A percentile compares a stretch with the other conserved stretches of the same genome.
These are phyloP conservation scores for Ulota crispa DNA, from an alignment of 225 moss, liverwort and hornwort species.

Conservation along the genomic window DNA sequence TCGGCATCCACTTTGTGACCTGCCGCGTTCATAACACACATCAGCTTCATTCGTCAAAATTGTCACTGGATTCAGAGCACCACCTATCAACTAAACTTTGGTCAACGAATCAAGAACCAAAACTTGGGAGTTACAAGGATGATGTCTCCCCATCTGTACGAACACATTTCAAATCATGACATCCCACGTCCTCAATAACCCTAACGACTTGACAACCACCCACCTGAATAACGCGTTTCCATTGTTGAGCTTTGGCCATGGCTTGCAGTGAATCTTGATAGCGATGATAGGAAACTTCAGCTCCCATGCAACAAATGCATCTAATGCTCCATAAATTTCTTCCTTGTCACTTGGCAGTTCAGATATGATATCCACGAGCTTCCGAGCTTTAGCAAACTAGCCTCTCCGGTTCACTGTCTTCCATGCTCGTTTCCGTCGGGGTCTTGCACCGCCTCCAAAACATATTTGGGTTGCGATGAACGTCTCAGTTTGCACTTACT, in stretches of 20 bases:
- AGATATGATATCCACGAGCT: constrained; percentile 61
- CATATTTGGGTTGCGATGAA: constrained; percentile 52
- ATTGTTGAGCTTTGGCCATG: constrained; percentile 53
- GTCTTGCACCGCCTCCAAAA: constrained; percentile 85
- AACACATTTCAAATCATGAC: not conserved
- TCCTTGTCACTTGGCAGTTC: constrained; percentile 80
- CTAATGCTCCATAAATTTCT: constrained; percentile 84
- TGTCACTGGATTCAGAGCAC: not conserved
- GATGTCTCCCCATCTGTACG: not conserved
- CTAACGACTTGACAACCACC: not conserved
- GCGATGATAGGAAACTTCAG: constrained; percentile 89
- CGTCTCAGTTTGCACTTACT: constrained; percentile 5
- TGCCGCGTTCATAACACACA: constrained; percentile 25
- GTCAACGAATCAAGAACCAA: constrained; percentile 2
- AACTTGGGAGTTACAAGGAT: not conserved
- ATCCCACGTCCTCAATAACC: constrained; percentile 4
- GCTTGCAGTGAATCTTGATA: constrained; percentile 72
- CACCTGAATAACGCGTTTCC: constrained; percentile 92
- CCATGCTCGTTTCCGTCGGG: constrained; percentile 75
- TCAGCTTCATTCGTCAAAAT: not conserved
- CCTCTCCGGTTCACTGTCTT: constrained; percentile 77
- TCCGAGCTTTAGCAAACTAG: constrained; percentile 68
- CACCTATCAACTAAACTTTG: not conserved
- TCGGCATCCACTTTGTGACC: constrained; percentile 96
- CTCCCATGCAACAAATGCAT: constrained; percentile 97